Evolutionary conservation across 129 eudicot species (phyloP), one percentile per base, ranked within the genome.

Genomic region (Helianthus tuberosus): DNA sequence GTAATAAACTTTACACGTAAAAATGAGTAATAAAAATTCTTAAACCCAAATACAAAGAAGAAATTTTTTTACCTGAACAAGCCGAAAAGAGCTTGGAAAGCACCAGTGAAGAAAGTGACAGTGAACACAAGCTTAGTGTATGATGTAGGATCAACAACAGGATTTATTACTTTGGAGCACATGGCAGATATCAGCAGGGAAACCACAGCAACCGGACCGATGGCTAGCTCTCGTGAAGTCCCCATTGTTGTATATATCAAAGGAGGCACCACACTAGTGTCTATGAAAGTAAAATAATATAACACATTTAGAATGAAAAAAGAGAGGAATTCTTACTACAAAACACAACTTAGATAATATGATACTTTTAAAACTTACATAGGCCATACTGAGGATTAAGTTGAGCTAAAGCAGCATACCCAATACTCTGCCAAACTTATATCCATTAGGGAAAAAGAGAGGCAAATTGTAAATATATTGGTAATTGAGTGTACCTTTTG

Each of bases 151-250:
- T 93, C 78, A 11, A 70, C 83, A 11, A 60, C 50, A 0, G 98
- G 98, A 67, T 93, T 90, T 32, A 81, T 75, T 14, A 83, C 53
- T 27, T 75, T 76, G 57, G 85, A 85, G 48, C 82, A 81, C 90
- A 93, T 75, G 35, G 88, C 80, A 1, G 91, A 87, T 51, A 93
- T 76, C 46, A 93, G 72, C 11, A 93, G 78, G 12, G 98, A 93
- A 44, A 93, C 92, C 23, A 93, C 98, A 4, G 98, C 98, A 32
- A 93, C 98, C 0, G 98, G 96, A 72, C 98, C 98, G 14, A 89
- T 89, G 6, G 96, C 98, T 67, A 93, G 78, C 70, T 93, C 96
- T 27, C 96, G 83, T 48, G 98, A 93, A 49, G 89, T 93, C 9
- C 98, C 98, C 98, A 93, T 89, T 6, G 84, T 44, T 61, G 96